Conservation (phyloP, 768 basidiomycete genomes). For the Calocybe cyanea region DNA sequence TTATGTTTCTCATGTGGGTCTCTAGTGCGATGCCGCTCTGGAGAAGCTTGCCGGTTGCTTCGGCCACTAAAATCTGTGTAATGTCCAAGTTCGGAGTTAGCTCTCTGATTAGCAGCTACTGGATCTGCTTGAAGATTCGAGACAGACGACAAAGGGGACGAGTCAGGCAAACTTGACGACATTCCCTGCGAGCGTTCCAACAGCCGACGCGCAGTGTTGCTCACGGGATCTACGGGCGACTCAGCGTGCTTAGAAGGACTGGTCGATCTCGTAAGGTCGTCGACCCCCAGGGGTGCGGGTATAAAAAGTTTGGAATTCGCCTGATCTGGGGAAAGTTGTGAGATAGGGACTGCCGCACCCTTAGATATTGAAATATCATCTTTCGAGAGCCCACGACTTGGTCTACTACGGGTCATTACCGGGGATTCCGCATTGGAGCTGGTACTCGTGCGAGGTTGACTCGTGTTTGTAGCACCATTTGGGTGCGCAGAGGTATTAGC, state of each 20-base stretch:
- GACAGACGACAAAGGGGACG: constrained; percentile 59
- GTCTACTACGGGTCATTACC: constrained; percentile 28
- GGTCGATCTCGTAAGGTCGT: constrained; percentile 37
- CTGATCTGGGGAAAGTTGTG: constrained; percentile 51
- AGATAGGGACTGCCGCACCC: constrained; percentile 50
- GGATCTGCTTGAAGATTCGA: constrained; percentile 37
- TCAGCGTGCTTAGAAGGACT: constrained; percentile 57
- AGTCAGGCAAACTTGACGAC: constrained; percentile 49
- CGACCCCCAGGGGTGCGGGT: constrained; percentile 29
- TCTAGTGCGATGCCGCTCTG: constrained; percentile 50
- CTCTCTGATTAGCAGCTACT: constrained; percentile 42
- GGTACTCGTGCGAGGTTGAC: constrained; percentile 56
- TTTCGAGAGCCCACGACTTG: constrained; percentile 45
- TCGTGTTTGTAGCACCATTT: constrained; percentile 18
- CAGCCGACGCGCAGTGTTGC: constrained; percentile 32
- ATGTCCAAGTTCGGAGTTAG: constrained; percentile 81
- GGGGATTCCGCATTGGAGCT: constrained; percentile 36
- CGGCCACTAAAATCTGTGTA: constrained; percentile 58
- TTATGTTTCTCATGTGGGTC: constrained; percentile 52
- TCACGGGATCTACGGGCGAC: constrained; percentile 41
- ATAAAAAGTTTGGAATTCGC: constrained; percentile 60
- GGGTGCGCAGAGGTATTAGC: constrained; percentile 22
- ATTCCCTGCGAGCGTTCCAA: constrained; percentile 42
- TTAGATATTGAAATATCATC: constrained; percentile 55
- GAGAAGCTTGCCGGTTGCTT: constrained; percentile 42